Evolutionary conservation across 2,329 filamentous ascomycete genomes (phyloP).

Genomic region (Colletotrichum lentis): DNA sequence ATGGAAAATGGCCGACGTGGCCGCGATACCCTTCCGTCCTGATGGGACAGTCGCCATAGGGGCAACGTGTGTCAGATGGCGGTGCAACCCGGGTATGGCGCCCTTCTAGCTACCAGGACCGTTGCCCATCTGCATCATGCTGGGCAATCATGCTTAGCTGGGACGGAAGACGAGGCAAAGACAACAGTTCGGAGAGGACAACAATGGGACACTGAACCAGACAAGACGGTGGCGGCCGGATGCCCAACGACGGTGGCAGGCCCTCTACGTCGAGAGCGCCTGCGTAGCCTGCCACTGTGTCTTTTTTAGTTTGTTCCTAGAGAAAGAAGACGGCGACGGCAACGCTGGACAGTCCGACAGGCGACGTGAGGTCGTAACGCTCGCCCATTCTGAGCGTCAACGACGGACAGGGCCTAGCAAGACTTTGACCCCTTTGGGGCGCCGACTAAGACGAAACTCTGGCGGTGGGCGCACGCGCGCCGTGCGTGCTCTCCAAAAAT

Average conservation of each 20-base stretch:
- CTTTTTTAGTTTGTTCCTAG: conserved; percentile 26
- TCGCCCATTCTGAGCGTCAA: conserved; percentile 26
- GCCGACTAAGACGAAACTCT: conserved; percentile 24
- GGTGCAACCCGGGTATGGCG: conserved; percentile 3
- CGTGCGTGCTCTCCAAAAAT: conserved; percentile 19
- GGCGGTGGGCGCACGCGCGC: not conserved
- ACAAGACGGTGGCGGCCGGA: conserved; percentile 5
- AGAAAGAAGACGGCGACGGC: not conserved
- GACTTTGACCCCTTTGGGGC: conserved; percentile 16
- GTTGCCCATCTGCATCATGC: conserved; percentile 1
- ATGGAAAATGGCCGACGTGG: not conserved
- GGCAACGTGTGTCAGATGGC: not conserved
- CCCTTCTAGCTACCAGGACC: not conserved
- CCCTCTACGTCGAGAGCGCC: conserved; percentile 3
- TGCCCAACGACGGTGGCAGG: not conserved
- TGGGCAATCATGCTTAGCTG: not conserved
- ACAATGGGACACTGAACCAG: not conserved
- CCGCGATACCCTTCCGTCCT: not conserved
- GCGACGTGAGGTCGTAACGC: conserved; percentile 15
- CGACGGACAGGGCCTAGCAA: conserved; percentile 6
- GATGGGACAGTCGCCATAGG: no score
- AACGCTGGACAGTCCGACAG: conserved; percentile 7
- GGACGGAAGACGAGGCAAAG: conserved; percentile 1
- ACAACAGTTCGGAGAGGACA: not conserved
- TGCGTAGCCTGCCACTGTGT: conserved; percentile 19